Conservation (phyloP, 495 filamentous ascomycete genomes). For the Neurospora intermedia region DNA sequence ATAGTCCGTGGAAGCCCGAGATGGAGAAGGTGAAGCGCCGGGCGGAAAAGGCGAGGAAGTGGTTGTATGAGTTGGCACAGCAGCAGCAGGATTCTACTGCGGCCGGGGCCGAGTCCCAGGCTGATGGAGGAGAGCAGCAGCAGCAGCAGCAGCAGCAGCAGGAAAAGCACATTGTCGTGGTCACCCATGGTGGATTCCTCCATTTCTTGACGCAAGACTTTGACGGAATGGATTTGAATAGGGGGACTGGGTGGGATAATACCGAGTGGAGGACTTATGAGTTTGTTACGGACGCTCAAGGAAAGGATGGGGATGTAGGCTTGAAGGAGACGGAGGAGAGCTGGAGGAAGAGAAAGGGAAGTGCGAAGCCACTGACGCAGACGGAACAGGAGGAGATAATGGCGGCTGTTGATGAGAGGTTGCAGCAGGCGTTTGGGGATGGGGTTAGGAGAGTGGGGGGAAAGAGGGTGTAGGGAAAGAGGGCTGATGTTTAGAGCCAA, state of each 20-base stretch:
- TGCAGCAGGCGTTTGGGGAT: conserved; percentile 19
- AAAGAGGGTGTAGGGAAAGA: neutral
- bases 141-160: conserved; percentile 13
- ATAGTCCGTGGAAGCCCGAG: conserved; percentile 42
- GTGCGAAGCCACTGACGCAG: conserved; percentile 34
- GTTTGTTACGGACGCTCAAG: conserved; percentile 34
- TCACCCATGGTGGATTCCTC: conserved; percentile 38
- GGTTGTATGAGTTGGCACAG: conserved; percentile 43
- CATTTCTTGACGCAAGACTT: conserved; percentile 78
- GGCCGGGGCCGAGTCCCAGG: neutral
- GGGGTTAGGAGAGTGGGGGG: neutral
- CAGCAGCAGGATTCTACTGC: too few relatives aligned
- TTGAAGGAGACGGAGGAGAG: conserved; percentile 49
- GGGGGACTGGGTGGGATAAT: conserved; percentile 76
- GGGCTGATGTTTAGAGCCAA: neutral
- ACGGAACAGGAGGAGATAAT: conserved; percentile 33
- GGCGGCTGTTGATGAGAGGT: conserved; percentile 14
- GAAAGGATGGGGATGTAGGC: conserved; percentile 39
- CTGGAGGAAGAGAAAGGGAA: conserved; percentile 40
- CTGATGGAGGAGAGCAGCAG: conserved; percentile 20
- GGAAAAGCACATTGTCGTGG: conserved; percentile 51
- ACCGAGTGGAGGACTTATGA: conserved; percentile 68
- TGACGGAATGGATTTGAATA: conserved; percentile 46
- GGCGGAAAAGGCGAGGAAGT: conserved; percentile 54
- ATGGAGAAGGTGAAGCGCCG: conserved; percentile 48